Conservation (phyloP, 1,284 basidiomycete genomes). For the Trichosporon sp. region DNA sequence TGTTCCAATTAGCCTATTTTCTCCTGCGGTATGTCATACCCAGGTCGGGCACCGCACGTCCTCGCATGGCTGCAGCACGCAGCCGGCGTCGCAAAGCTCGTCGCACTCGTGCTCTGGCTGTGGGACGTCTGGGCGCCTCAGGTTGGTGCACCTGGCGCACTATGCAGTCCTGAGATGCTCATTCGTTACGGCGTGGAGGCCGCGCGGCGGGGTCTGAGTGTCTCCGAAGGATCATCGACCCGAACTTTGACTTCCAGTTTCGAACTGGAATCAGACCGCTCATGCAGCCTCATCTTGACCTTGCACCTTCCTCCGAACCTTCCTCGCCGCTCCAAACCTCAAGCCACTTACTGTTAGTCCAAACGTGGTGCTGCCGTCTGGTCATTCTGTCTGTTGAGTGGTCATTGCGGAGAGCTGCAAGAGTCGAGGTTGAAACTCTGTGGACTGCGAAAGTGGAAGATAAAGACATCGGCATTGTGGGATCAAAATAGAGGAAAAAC, state of each 20-base stretch:
- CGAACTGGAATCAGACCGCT: not conserved
- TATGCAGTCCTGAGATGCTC: not conserved
- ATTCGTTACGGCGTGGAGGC: not conserved
- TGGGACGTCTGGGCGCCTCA: not conserved
- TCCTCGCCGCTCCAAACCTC: not conserved
- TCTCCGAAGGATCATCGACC: not conserved
- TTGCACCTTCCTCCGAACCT: not conserved
- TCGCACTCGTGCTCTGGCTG: not conserved
- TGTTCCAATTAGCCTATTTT: not conserved
- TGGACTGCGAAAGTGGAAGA: not conserved
- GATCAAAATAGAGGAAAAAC: not conserved
- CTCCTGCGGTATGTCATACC: conserved; percentile 1
- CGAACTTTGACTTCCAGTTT: not conserved
- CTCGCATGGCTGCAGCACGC: not conserved
- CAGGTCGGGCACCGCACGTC: not conserved
- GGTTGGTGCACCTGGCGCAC: not conserved
- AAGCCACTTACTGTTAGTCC: not conserved
- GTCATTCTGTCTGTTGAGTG: not conserved
- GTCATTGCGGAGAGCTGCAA: not conserved
- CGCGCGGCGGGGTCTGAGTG: not conserved
- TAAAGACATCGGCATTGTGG: not conserved
- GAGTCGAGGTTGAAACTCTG: not conserved
- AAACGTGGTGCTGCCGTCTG: not conserved
- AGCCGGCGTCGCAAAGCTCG: not conserved
- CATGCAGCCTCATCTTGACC: not conserved